Evolutionary conservation across 2,329 filamentous ascomycete genomes (phyloP).

Genomic region (Pseudonectria foliicola): DNA sequence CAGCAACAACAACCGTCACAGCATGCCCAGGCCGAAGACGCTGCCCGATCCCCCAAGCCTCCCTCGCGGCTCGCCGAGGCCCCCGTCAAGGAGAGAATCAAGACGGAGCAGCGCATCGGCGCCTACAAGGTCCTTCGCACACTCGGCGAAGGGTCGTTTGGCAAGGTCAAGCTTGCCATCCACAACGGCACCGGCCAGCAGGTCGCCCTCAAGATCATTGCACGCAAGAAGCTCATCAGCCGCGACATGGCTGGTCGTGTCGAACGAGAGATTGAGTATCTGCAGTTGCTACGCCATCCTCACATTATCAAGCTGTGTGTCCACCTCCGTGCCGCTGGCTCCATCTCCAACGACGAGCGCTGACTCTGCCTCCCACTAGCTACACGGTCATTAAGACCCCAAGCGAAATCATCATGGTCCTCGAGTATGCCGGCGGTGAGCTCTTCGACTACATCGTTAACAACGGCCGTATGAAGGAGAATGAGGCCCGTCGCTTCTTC

Average conservation of each 20-base stretch:
- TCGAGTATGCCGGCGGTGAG: constrained; percentile 94
- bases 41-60: constrained; percentile 19
- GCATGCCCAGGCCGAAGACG: constrained; percentile 17
- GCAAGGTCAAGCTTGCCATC: constrained; percentile 94
- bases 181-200: constrained; percentile 90
- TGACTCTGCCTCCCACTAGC: constrained; percentile 34
- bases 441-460: constrained; percentile 98
- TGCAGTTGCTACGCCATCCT: constrained; percentile 89
- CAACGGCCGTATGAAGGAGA: constrained; percentile 83
- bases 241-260: constrained; percentile 97
- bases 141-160: constrained; percentile 93
- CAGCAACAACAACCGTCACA: constrained; percentile 17
- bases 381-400: constrained; percentile 96
- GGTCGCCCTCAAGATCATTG: constrained; percentile 97
- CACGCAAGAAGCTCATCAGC: constrained; percentile 90
- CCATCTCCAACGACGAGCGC: not conserved
- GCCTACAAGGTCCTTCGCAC: constrained; percentile 88
- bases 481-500: constrained; percentile 93
- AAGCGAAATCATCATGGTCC: constrained; percentile 96
- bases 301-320: constrained; percentile 97
- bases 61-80: constrained; percentile 26
- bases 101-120: constrained; percentile 76
- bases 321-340: not conserved
- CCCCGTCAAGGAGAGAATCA: constrained; percentile 39
- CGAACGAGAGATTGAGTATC: constrained; percentile 95